phyloP scores from a whole-genome alignment of 2,329 filamentous ascomycete genomes.

The Rugonectria rugulosa region DNA sequence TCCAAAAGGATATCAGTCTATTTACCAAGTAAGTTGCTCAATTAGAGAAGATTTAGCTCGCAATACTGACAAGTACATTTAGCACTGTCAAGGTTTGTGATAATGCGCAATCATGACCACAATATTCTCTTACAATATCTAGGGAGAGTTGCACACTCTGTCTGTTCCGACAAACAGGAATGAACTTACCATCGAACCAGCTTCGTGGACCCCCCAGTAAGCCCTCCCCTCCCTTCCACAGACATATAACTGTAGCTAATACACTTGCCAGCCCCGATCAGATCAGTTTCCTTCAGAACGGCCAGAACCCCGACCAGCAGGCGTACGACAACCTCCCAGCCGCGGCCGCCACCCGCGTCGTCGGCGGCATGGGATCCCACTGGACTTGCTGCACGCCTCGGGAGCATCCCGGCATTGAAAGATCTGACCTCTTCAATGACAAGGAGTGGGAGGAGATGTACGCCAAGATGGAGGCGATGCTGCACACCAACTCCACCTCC shows the following conservation, averaged over 20 bases:
- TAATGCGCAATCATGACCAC: background rate
- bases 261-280: background rate
- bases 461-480: background rate
- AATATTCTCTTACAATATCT: background rate
- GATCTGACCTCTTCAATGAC: conserved; percentile 3
- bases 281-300: background rate
- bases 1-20: conserved; percentile 6
- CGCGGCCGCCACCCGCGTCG: background rate
- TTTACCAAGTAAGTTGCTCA: conserved; percentile 10
- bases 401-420: background rate
- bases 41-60: background rate
- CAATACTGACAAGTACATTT: background rate
- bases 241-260: background rate
- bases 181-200: background rate
- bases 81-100: conserved; percentile 3
- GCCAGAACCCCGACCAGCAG: conserved; percentile 2
- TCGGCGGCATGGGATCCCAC: conserved; percentile 11
- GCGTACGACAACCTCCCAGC: background rate
- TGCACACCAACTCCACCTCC: background rate
- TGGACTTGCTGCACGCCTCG: conserved; percentile 15
- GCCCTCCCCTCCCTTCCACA: background rate
- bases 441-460: conserved; percentile 5
- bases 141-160: conserved; percentile 2
- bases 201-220: conserved; percentile 5
- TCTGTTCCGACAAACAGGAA: background rate